Base-by-base conservation (phyloP, 108 stramenopile species). In the Cylindrotheca closterium region DNA sequence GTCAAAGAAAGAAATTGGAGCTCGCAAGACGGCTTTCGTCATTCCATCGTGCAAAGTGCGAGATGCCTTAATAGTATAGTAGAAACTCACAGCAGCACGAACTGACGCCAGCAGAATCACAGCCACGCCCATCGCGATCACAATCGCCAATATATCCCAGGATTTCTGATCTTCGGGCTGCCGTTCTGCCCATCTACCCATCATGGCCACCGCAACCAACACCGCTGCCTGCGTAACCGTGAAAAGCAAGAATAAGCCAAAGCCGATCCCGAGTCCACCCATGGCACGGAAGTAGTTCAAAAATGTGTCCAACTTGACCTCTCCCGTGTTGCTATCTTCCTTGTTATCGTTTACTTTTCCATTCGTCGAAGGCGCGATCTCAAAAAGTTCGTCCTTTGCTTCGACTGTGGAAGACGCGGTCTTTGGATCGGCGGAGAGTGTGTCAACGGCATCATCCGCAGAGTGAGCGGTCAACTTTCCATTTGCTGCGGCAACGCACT, bases 1-100 rank as follows among this genome's bases (percentile, higher is more conserved):
- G 57, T 94, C 93, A 61, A 93, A 96, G 62, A 89, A 96, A 23
- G 74, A 62, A 28, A 91, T 87, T 45, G 80, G 85, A 10, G 91
- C 88, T 30, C 83, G 33, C 8, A 96, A 67, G 10, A 96, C 85
- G 26, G 83, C 56, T 30, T 70, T 63, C 0, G 89, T 74, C 90
- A 92, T 89, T 30, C 66, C 54, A 57, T 88, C 78, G 62, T 96
- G 92, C 23, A 95, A 79, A 10, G 52, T 51, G 42, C 77, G 70
- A 7, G 86, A 81, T 24, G 91, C 91, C 21, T 78, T 65, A 31
- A 91, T 63, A 27, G 60, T 67, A 25, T 75, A 65, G 47, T 65
- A 58, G 63, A 85, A 77, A 49, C 80, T 79, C 28, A 69, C 15
- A 12, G 77, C 62, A 7, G 86, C 71, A 21, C 86, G 74, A 46